Base-by-base conservation (phyloP, 2,329 filamentous ascomycete genomes). In the Aspergillus amoenus region DNA sequence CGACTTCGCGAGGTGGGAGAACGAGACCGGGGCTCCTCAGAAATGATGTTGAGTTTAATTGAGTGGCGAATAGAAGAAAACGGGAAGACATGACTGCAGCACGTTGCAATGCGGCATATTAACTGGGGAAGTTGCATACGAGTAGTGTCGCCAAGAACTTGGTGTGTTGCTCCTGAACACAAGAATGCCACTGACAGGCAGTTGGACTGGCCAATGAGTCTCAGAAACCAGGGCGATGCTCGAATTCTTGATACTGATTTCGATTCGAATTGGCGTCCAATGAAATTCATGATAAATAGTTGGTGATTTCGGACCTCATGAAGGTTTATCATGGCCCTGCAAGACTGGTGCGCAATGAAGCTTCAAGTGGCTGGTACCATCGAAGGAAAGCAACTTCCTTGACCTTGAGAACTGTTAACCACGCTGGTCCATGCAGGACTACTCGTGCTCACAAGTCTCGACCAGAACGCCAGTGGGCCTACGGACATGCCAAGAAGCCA, bases 201-300 rank as follows among this genome's bases (percentile, higher is more conserved):
- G 51, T 24, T 32, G 11, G 46, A 21, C n/a, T 39, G n/a, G 15
- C 12, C 30, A 49, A 40, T 42, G 40, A 42, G 34, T 15, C 12
- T 42, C 9, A 8, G 40, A 11, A 12, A 39, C 17, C 34, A 27
- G 22, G 12, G 21, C 12, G 13, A 44, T 15, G 42, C 5, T n/a
- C 4, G n/a, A 13, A 41, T 50, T 27, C 34, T 13, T 43, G 5
- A 13, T 18, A n/a, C 6, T 45, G 22, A 56, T 58, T 56, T 53
- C 42, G 55, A 58, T 54, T 53, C 46, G 56, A 58, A 56, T 53
- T 45, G 49, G 12, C 34, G 21, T 24, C 58, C 55, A 40, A 55
- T 45, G 49, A 34, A 37, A 47, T n/a, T 32, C 12, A 53, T 60
- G 51, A 55, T 42, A 55, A 47, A 57, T 54, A 12, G 4, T 12